Evolutionary conservation across 73 alveolate genomes (phyloP), one percentile per base, ranked within the genome.

Genomic region (Uronychia setigera): DNA sequence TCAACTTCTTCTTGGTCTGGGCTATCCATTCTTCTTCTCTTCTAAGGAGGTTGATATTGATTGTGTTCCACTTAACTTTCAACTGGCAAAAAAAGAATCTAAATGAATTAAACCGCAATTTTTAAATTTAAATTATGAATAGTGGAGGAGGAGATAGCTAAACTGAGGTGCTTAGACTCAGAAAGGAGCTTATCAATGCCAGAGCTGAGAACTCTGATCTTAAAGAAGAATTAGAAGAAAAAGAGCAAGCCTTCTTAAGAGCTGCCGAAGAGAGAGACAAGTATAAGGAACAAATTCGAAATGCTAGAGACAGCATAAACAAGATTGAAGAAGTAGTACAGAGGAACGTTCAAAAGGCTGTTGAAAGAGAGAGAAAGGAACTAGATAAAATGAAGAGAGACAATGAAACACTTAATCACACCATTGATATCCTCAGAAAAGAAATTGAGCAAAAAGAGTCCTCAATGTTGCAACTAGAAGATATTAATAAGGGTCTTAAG

Each of bases 301-400:
- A 88, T 57, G 89, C 88, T 14, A 88, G 78, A 46, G 88, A 88
- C 9, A 29, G 86, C 28, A 77, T 88, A 25, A n/a, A 76, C 58
- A 82, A 82, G 59, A 74, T 87, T 0, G 96, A 91, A 31, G 76
- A 82, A 29, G 79, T 87, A 0, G 92, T 91, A 1, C 33, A 85
- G 80, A 67, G 77, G 35, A 74, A 86, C 74, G 91, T 87, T 26
- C 35, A 76, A 34, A n/a, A 26, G 13, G 96, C 94, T 34, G 80
- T 92, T 76, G 91, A 83, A 28, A 84, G 80, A 32, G 97, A 95
- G 82, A 86, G 88, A 35, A 80, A 81, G 76, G 84, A 91, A 87
- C 86, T 87, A 25, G 58, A 74, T 26, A 76, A 81, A 58, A 33
- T 83, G 76, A 33, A 88, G 76, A 85, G 87, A 80, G 96, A 93